Percentiles rank a stretch among this genome's conserved stretches.
Conservation (phyloP, 192 early-diverging fungal species). For the Entrophospora sp. region DNA sequence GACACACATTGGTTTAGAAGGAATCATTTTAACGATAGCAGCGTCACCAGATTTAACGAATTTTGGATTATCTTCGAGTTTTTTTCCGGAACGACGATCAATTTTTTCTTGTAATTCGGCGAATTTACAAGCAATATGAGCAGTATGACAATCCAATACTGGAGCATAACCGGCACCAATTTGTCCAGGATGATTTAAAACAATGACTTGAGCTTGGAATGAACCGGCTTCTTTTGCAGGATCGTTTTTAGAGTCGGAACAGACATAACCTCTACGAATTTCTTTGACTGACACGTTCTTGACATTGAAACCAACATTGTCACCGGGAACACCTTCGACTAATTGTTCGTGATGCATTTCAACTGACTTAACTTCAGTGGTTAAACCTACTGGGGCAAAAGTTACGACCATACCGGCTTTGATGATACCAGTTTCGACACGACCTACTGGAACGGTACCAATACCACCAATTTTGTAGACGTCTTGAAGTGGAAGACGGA, state of each 20-base stretch:
- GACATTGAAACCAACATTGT: constrained; percentile 99
- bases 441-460: constrained; percentile 93
- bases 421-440: constrained; percentile 94
- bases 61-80: constrained; percentile 87
- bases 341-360: constrained; percentile 98
- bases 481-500: constrained; percentile 95
- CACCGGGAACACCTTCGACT: constrained; percentile 81
- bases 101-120: constrained; percentile 88
- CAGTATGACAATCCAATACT: constrained; percentile 92
- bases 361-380: constrained; percentile 95
- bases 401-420: constrained; percentile 85
- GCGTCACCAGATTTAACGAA: constrained; percentile 93
- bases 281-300: constrained; percentile 98
- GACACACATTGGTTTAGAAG: constrained; percentile 94
- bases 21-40: constrained; percentile 91
- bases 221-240: constrained; percentile 84
- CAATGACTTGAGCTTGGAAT: constrained; percentile 93
- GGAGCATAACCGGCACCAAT: constrained; percentile 91
- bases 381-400: constrained; percentile 80
- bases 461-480: constrained; percentile 99
- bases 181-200: constrained; percentile 95
- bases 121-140: constrained; percentile 96
- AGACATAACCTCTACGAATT: constrained; percentile 93
- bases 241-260: constrained; percentile 95
- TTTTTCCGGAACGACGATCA: constrained; percentile 92